A percentile compares a stretch with the other conserved stretches of the same genome.
phyloP scores from a whole-genome alignment of 148 eudicot species.

The Heliamphora exappendiculata region DNA sequence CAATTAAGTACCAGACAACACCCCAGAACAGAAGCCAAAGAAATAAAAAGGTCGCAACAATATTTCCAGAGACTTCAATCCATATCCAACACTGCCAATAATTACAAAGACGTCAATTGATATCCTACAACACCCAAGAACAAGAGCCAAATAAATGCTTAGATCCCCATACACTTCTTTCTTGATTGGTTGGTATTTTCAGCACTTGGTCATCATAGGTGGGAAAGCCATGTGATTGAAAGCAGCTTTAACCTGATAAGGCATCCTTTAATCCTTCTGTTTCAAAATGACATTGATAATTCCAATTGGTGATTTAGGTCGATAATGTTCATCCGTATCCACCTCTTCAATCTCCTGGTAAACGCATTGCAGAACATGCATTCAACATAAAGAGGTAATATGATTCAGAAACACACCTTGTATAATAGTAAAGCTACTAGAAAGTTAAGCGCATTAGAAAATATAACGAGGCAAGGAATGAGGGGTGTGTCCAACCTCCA shows the following conservation, averaged over 20 bases:
- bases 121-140: background rate
- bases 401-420: background rate
- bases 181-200: background rate
- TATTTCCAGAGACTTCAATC: background rate
- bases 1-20: too few species aligned
- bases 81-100: background rate
- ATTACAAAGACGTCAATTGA: background rate
- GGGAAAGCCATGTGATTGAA: background rate
- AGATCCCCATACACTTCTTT: background rate
- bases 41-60: too few species aligned
- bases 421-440: background rate
- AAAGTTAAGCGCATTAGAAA: background rate
- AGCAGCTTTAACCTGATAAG: background rate
- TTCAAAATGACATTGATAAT: constrained; percentile 64
- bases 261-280: constrained; percentile 38
- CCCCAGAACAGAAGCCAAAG: too few species aligned
- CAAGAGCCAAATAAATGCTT: background rate
- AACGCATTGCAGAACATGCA: background rate
- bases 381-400: background rate
- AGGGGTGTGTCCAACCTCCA: too few species aligned
- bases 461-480: too few species aligned
- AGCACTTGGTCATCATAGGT: background rate
- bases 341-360: constrained; percentile 90
- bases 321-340: constrained; percentile 82
- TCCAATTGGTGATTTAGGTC: constrained; percentile 68